Evolutionary conservation across 306 rosid genomes (phyloP).

Genomic region (Corylus heterophylla): DNA sequence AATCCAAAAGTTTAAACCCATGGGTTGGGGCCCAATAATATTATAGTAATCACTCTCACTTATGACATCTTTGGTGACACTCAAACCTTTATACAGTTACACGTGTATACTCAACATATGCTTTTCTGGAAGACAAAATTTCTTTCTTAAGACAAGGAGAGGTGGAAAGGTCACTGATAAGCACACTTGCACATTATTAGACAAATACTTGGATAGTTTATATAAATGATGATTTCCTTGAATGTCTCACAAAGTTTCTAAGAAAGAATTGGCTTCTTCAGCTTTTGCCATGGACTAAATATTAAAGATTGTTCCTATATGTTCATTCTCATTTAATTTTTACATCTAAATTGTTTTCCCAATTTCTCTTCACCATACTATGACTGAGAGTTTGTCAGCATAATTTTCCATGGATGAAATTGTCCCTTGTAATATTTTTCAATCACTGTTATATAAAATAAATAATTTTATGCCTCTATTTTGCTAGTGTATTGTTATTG

Average conservation of each 20-base stretch:
- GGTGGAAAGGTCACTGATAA: background rate
- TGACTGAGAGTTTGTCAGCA: conserved; percentile 18
- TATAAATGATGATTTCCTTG: conserved; percentile 15
- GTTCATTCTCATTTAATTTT: background rate
- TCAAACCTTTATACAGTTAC: too few relatives aligned
- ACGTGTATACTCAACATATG: too few relatives aligned
- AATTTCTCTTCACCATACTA: conserved; percentile 12
- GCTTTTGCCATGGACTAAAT: conserved; percentile 16
- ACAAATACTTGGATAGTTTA: conserved; percentile 6
- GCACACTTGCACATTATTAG: conserved; percentile 14
- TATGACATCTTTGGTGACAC: too few relatives aligned
- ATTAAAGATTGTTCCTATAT: conserved; percentile 13
- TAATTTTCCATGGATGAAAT: background rate
- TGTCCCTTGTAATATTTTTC: conserved; percentile 13
- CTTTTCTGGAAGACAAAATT: conserved; percentile 2
- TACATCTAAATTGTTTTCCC: background rate
- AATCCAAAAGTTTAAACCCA: too few relatives aligned
- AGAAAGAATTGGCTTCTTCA: conserved; percentile 15
- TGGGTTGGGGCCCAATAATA: too few relatives aligned
- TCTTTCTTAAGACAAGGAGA: background rate
- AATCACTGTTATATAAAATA: conserved; percentile 21
- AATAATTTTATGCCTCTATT: conserved; percentile 15
- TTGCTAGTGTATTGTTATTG: conserved; percentile 87
- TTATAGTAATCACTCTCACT: too few relatives aligned
- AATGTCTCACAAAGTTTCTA: background rate